A percentile compares a stretch with the other conserved stretches of the same genome.
Conservation (phyloP, 2,329 filamentous ascomycete genomes). For the Aureobasidium pullulans region DNA sequence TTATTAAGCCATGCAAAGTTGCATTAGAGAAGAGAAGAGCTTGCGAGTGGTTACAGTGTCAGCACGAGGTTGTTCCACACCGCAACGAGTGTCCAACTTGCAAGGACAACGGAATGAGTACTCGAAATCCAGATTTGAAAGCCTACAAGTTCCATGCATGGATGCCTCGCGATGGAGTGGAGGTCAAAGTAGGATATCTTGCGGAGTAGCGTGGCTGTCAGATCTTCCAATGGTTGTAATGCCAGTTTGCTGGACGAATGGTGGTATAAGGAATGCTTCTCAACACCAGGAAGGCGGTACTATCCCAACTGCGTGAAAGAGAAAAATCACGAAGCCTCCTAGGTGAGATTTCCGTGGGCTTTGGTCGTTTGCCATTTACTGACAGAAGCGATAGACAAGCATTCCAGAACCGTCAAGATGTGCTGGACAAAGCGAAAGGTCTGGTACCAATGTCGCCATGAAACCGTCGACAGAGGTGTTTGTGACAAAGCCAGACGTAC, state of each 20-base stretch:
- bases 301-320: not conserved
- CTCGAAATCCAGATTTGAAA: slow-evolving; percentile 1
- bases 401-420: not conserved
- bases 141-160: slow-evolving; percentile 8
- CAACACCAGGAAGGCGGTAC: not conserved
- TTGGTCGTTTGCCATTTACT: not conserved
- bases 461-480: not conserved
- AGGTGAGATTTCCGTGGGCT: not conserved
- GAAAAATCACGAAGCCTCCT: not conserved
- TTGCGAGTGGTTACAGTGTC: slow-evolving; percentile 9
- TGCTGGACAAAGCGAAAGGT: not conserved
- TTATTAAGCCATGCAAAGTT: not conserved
- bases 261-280: not conserved
- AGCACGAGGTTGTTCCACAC: slow-evolving; percentile 7
- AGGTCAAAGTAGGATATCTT: slow-evolving; percentile 6
- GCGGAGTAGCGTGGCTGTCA: not conserved
- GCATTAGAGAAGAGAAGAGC: not conserved
- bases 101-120: slow-evolving; percentile 6
- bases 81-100: slow-evolving; percentile 8
- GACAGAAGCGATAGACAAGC: not conserved
- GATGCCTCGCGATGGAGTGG: slow-evolving; percentile 1
- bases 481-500: not conserved
- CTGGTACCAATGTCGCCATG: slow-evolving; percentile 4
- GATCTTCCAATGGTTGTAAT: not conserved
- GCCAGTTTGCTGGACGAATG: not conserved